A percentile compares a stretch with the other conserved stretches of the same genome.
Conservation (phyloP, 163 green algal species). For the Coccomyxa subellipsoidea region DNA sequence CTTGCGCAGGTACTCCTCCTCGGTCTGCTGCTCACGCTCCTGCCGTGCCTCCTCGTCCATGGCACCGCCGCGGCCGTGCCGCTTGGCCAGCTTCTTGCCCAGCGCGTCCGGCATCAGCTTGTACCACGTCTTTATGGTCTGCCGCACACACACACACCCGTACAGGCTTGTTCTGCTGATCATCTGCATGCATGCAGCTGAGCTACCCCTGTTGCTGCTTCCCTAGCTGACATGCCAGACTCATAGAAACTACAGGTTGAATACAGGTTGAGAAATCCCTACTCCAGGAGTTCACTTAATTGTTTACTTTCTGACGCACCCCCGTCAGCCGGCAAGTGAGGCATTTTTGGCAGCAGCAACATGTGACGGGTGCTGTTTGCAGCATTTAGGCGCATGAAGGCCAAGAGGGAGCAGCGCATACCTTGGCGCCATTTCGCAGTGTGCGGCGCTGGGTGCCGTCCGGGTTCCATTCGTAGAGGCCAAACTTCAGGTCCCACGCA, state of each 20-base stretch:
- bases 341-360: too few species aligned
- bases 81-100: slow-evolving; percentile 17
- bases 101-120: slow-evolving; percentile 19
- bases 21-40: slow-evolving; percentile 7
- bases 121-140: slow-evolving; percentile 27
- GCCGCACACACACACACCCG: neutral
- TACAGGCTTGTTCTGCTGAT: too few species aligned
- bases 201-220: too few species aligned
- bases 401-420: neutral
- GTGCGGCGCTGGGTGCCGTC: neutral
- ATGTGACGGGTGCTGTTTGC: neutral
- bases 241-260: too few species aligned
- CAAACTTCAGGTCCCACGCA: slow-evolving; percentile 34
- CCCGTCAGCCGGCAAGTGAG: too few species aligned
- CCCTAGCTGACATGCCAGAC: too few species aligned
- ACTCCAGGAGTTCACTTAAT: too few species aligned
- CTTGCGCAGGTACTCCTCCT: slow-evolving; percentile 12
- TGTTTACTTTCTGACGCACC: too few species aligned
- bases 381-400: too few species aligned
- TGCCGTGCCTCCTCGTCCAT: neutral
- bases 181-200: too few species aligned
- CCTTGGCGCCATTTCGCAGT: slow-evolving; percentile 15
- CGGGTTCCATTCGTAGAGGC: slow-evolving; percentile 25
- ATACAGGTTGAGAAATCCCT: too few species aligned
- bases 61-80: neutral